Evolutionary conservation across 768 basidiomycete species (phyloP).

Genomic region (Leccinum longicurvipes): DNA sequence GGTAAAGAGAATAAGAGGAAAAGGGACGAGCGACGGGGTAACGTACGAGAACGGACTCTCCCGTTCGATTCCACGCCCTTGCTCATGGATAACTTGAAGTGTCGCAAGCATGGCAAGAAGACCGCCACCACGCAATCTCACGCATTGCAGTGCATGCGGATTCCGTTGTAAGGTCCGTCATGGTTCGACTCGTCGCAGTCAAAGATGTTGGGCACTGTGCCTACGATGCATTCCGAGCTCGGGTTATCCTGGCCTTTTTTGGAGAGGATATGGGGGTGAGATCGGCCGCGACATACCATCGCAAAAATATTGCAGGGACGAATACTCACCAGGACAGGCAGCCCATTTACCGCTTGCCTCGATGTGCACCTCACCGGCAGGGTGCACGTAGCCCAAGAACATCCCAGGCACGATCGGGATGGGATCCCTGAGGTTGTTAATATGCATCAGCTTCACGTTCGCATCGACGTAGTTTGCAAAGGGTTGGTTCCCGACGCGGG

Average conservation of each 20-base stretch:
- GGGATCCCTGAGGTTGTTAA: conserved; percentile 48
- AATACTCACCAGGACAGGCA: conserved; percentile 43
- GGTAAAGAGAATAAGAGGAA: neutral
- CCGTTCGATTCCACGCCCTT: too few species aligned
- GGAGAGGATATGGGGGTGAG: neutral
- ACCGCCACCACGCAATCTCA: neutral
- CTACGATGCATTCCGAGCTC: conserved; percentile 29
- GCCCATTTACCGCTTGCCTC: conserved; percentile 46
- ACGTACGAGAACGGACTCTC: too few species aligned
- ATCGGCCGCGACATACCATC: neutral
- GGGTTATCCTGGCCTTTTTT: conserved; percentile 57
- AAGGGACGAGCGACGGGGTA: neutral
- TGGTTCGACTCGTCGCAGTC: conserved; percentile 41
- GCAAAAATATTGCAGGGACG: neutral
- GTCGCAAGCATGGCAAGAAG: neutral
- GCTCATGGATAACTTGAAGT: too few species aligned
- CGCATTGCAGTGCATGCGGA: conserved; percentile 14
- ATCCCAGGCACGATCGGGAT: conserved; percentile 34
- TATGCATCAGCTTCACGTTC: conserved; percentile 42
- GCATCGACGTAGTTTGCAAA: conserved; percentile 57
- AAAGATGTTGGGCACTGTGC: conserved; percentile 39
- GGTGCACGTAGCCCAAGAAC: conserved; percentile 39
- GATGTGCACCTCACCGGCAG: conserved; percentile 42
- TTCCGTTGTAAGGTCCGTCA: conserved; percentile 34
- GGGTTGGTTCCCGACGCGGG: conserved; percentile 49